Conservation (phyloP, 2,329 filamentous ascomycete species). For the Aureobasidium sp. region DNA sequence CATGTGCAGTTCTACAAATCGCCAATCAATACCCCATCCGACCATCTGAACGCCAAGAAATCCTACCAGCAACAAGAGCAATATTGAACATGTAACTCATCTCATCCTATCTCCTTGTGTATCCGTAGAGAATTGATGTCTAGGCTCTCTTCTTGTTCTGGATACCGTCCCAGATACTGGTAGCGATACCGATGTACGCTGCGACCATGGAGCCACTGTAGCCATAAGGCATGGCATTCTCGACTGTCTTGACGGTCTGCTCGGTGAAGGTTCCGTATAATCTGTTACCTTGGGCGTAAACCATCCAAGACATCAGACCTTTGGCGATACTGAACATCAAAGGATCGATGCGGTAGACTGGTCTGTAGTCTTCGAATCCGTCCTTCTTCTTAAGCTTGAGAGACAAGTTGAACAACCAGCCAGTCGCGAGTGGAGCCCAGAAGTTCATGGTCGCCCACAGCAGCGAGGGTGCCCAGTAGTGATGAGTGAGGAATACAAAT, state of each 20-base stretch:
- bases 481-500: slow-evolving; percentile 63
- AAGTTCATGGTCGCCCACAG: slow-evolving; percentile 67
- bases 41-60: neutral
- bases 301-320: slow-evolving; percentile 69
- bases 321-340: slow-evolving; percentile 86
- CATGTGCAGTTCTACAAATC: neutral
- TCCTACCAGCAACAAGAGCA: neutral
- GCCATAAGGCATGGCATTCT: slow-evolving; percentile 60
- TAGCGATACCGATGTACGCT: slow-evolving; percentile 57
- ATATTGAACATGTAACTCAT: neutral
- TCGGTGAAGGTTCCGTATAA: slow-evolving; percentile 55
- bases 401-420: slow-evolving; percentile 88
- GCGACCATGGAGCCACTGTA: slow-evolving; percentile 63
- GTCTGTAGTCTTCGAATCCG: slow-evolving; percentile 27
- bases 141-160: slow-evolving; percentile 43
- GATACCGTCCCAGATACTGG: slow-evolving; percentile 70
- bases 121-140: neutral
- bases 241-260: slow-evolving; percentile 54
- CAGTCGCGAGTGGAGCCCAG: slow-evolving; percentile 59
- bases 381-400: slow-evolving; percentile 43
- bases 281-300: slow-evolving; percentile 62
- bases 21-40: neutral
- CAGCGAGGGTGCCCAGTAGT: slow-evolving; percentile 72
- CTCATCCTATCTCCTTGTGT: neutral
- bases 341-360: slow-evolving; percentile 65